These are phyloP conservation scores for Jackrogersella multiformis DNA, from an alignment of 495 filamentous ascomycete species.

Conservation along the genomic window DNA sequence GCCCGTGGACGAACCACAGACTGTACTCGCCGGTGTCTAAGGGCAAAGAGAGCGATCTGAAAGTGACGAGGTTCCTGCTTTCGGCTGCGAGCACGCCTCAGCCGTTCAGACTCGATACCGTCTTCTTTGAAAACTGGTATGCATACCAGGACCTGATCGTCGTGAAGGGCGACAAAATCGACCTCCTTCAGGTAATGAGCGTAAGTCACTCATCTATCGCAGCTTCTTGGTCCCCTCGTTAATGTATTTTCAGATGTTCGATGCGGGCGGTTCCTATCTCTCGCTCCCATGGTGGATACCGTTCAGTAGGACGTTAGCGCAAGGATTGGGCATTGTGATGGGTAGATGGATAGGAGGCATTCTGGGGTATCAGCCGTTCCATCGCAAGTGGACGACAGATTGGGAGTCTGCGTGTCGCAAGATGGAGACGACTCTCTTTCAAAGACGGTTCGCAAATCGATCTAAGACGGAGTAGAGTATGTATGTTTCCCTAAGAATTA, in stretches of 20 bases:
- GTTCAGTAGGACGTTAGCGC: slow-evolving; percentile 49
- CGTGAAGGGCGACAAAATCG: slow-evolving; percentile 49
- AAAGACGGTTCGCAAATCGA: slow-evolving; percentile 46
- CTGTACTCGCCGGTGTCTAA: slow-evolving; percentile 46
- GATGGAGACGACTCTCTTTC: slow-evolving; percentile 55
- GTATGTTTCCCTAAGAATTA: not conserved
- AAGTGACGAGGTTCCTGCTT: slow-evolving; percentile 42
- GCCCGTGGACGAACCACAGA: slow-evolving; percentile 53
- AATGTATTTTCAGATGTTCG: slow-evolving; percentile 51
- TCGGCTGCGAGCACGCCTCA: slow-evolving; percentile 47
- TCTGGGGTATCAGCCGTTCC: slow-evolving; percentile 64
- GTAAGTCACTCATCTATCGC: slow-evolving; percentile 42
- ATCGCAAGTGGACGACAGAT: slow-evolving; percentile 61
- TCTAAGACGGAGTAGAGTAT: slow-evolving; percentile 23
- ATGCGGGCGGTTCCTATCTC: slow-evolving; percentile 60
- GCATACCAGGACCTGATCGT: slow-evolving; percentile 60
- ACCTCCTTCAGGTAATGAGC: slow-evolving; percentile 57
- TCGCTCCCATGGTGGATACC: slow-evolving; percentile 59
- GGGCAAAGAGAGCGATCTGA: slow-evolving; percentile 24
- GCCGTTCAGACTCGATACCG: slow-evolving; percentile 52
- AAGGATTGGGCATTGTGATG: slow-evolving; percentile 53
- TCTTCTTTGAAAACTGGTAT: slow-evolving; percentile 68
- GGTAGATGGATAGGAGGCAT: slow-evolving; percentile 62
- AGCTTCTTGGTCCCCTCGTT: not conserved
- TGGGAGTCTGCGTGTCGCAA: slow-evolving; percentile 58